Evolutionary conservation across 352 stramenopile species (phyloP), one percentile per base, ranked within the genome.

Genomic region (Halophytophthora batemanensis): DNA sequence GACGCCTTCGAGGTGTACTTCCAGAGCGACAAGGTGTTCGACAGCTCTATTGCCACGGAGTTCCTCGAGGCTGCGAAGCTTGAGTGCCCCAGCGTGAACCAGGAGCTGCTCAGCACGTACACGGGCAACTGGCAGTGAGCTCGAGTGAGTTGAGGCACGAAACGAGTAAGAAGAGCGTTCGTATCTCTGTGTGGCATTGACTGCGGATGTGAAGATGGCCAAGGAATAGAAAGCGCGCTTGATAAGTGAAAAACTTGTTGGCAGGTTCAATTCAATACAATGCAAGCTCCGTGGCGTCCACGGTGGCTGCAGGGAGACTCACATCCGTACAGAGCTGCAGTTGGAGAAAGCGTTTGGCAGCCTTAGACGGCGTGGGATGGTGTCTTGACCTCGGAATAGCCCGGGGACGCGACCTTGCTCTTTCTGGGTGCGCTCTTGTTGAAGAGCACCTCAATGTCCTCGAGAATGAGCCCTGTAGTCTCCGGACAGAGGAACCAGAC

Each of bases 1-100:
- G 71, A 73, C 8, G 74, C 79, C 15, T 88, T 90, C 38, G 79
- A 90, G 58, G 44, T 70, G 5, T 88, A 90, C 49, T 66, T 90
- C 45, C 56, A 70, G 39, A 83, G 61, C 50, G 49, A 75, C 61
- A 88, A 86, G 45, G 56, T 82, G 10, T 90, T 90, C 48, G 79
- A 88, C 54, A 62, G 56, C 25, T 46, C 60, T 22, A 42, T 82
- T 10, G 78, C 79, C 23, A 69, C 68, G 8, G 49, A 72, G 33
- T 40, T 87, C 33, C 54, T 90, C n/a, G 40, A 59, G 3, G 36
- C 61, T 1, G 60, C 69, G 2, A 60, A 31, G 6, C 69, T 90
- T 49, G 23, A 41, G 2, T 88, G 79, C 23, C 74, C 79, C 0
- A 21, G 44, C 5, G 53, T 90, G 8, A 61, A 82, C 50, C 39